Percentiles rank a stretch among this genome's conserved stretches.
Evolutionary conservation across 345 rosid genomes (phyloP).

Genomic region (Gossypium anomalum): DNA sequence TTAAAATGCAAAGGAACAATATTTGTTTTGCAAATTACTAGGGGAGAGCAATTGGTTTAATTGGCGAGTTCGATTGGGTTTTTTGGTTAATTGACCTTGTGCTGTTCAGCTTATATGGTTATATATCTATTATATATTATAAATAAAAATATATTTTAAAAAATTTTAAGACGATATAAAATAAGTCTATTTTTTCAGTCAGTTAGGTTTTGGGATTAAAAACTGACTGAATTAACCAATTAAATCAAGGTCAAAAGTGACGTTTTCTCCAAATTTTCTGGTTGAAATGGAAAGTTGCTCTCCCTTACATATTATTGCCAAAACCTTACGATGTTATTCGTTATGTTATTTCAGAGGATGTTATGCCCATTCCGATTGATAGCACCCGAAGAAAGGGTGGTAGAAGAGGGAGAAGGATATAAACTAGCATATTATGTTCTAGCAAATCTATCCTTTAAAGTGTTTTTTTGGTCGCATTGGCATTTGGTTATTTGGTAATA

Average conservation of each 20-base stretch:
- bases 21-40: not conserved
- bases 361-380: not conserved
- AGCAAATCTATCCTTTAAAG: not conserved
- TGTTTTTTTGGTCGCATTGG: not conserved
- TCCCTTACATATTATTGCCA: not conserved
- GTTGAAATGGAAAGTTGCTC: too few species aligned
- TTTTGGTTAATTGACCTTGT: too few species aligned
- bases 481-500: not conserved
- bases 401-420: constrained; percentile 66
- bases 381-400: constrained; percentile 1
- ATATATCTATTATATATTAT: not conserved
- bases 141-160: too few species aligned
- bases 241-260: too few species aligned
- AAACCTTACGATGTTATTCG: not conserved
- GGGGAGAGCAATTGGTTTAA: too few species aligned
- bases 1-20: not conserved
- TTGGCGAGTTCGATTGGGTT: too few species aligned
- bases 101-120: too few species aligned
- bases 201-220: too few species aligned
- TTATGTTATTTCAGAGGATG: constrained; percentile 1
- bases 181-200: too few species aligned
- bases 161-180: too few species aligned
- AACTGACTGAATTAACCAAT: too few species aligned
- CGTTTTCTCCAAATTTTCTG: too few species aligned
- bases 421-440: constrained; percentile 10